Conservation (phyloP, 2,329 filamentous ascomycete species). For the Aspergillus arachidicola region DNA sequence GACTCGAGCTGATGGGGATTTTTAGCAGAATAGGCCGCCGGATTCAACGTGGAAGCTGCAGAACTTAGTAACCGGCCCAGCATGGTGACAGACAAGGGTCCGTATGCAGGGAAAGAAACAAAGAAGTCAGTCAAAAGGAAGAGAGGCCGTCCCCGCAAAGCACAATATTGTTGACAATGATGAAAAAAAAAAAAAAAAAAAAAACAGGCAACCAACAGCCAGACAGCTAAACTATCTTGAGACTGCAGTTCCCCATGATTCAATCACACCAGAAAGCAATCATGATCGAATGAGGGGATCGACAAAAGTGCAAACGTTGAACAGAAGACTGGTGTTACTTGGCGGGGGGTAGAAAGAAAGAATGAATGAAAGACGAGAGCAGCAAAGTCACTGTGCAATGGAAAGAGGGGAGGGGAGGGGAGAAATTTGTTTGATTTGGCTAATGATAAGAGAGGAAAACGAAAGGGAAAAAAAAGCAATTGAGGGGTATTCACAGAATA, state of each 20-base stretch:
- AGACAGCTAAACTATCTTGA: conserved; percentile 33
- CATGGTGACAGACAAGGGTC: conserved; percentile 35
- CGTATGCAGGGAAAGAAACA: conserved; percentile 18
- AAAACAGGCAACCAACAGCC: conserved; percentile 18
- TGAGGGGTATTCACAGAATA: conserved; percentile 10
- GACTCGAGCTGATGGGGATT: conserved; percentile 47
- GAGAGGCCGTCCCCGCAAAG: conserved; percentile 9
- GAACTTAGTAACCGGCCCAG: conserved; percentile 47
- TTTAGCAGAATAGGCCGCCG: conserved; percentile 41
- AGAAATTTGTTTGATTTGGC: not conserved
- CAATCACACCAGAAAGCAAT: conserved; percentile 30
- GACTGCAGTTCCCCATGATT: conserved; percentile 38
- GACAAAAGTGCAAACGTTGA: not conserved
- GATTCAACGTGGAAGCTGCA: conserved; percentile 47
- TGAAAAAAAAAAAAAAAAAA: not conserved
- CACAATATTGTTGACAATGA: not conserved
- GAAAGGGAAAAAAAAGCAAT: not conserved
- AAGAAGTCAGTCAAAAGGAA: conserved; percentile 4
- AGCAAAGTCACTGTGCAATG: not conserved
- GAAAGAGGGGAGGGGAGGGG: not conserved
- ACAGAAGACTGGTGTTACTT: not conserved
- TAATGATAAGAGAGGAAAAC: not conserved
- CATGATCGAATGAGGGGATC: conserved; percentile 27
- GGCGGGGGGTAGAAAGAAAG: not conserved
- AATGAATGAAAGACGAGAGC: not conserved